These are phyloP conservation scores for Candida pseudofarinosa DNA, from an alignment of 805 yeast genomes.

Conservation along the genomic window DNA sequence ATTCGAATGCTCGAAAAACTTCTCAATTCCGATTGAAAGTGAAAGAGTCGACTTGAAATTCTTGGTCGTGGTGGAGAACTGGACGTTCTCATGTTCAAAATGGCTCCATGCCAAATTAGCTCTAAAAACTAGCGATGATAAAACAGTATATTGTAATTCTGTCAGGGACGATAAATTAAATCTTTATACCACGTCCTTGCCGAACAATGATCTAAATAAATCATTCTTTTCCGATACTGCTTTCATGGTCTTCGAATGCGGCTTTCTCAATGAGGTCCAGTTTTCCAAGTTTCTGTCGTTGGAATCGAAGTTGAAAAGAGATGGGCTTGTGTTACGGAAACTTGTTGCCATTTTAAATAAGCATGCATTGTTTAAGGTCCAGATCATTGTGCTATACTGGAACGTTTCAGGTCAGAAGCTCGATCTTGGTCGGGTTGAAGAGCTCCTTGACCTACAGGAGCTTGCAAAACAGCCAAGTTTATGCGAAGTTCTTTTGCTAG, in stretches of 20 bases:
- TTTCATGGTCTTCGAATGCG: constrained; percentile 51
- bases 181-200: constrained; percentile 39
- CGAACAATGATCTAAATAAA: constrained; percentile 31
- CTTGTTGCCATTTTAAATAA: constrained; percentile 30
- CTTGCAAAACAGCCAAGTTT: constrained; percentile 11
- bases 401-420: constrained; percentile 21
- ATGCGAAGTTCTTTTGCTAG: constrained; percentile 23
- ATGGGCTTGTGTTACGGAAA: constrained; percentile 30
- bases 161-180: constrained; percentile 22
- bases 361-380: constrained; percentile 35
- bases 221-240: constrained; percentile 37
- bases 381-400: constrained; percentile 43
- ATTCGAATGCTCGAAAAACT: constrained; percentile 21
- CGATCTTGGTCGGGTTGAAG: constrained; percentile 10
- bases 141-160: constrained; percentile 21
- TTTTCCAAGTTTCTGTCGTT: constrained; percentile 11
- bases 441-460: constrained; percentile 13
- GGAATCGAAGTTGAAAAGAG: constrained; percentile 33
- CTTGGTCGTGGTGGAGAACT: constrained; percentile 44
- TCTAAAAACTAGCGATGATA: constrained; percentile 27
- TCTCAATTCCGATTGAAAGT: constrained; percentile 18
- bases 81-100: constrained; percentile 43
- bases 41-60: constrained; percentile 27
- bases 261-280: constrained; percentile 27
- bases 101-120: constrained; percentile 48